Evolutionary conservation across 108 stramenopile genomes (phyloP).

Genomic region (Cylindrotheca closterium): DNA sequence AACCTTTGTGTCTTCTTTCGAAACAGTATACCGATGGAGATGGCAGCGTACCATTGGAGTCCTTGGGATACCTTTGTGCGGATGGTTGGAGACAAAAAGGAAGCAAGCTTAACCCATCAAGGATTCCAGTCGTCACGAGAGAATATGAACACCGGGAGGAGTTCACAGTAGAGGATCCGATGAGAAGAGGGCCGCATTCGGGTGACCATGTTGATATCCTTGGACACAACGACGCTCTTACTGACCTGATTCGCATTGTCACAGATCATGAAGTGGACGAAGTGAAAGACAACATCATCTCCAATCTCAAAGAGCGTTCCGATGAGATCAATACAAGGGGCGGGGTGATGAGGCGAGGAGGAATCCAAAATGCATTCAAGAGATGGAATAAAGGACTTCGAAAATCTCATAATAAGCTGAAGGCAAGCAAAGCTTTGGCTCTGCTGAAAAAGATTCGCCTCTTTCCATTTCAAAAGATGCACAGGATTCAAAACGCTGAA

Average conservation of each 20-base stretch:
- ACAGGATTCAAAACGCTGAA: too few species aligned
- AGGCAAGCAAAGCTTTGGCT: too few species aligned
- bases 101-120: conserved; percentile 71
- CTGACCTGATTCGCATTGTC: conserved; percentile 75
- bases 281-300: conserved; percentile 24
- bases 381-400: too few species aligned
- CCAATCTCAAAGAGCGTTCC: too few species aligned
- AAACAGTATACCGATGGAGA: conserved; percentile 67
- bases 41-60: conserved; percentile 80
- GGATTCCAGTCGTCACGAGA: conserved; percentile 54
- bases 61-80: conserved; percentile 83
- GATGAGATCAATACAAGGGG: too few species aligned
- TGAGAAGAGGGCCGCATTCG: conserved; percentile 70
- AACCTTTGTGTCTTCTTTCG: not conserved
- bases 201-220: conserved; percentile 90
- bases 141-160: conserved; percentile 67
- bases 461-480: too few species aligned
- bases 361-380: too few species aligned
- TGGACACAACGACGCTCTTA: conserved; percentile 75
- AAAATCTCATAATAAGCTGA: too few species aligned
- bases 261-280: conserved; percentile 45
- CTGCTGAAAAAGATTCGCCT: too few species aligned
- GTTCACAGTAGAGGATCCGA: conserved; percentile 60
- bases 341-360: too few species aligned
- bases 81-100: conserved; percentile 58